Conservation (phyloP, 164 flowering plant genomes). For the Platanus orientalis region DNA sequence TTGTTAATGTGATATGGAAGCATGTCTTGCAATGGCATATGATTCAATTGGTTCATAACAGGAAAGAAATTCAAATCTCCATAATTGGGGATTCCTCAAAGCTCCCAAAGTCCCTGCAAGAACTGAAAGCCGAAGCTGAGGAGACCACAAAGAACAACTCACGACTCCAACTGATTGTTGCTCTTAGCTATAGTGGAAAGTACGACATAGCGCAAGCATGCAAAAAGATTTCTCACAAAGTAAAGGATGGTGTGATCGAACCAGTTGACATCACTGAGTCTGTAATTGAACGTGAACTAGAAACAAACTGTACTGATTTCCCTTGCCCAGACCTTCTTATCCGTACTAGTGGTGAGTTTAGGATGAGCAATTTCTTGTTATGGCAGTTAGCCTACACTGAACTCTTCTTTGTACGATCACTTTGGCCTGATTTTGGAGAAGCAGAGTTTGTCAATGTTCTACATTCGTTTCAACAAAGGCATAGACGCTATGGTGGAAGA, state of each 20-base stretch:
- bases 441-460: slow-evolving; percentile 45
- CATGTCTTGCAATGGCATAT: no score
- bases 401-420: slow-evolving; percentile 39
- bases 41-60: slow-evolving; percentile 13
- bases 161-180: slow-evolving; percentile 41
- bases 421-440: slow-evolving; percentile 69
- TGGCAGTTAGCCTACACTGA: slow-evolving; percentile 80
- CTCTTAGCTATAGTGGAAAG: slow-evolving; percentile 58
- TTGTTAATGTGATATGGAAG: no score
- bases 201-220: slow-evolving; percentile 65
- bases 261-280: slow-evolving; percentile 40
- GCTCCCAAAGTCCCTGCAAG: slow-evolving; percentile 41
- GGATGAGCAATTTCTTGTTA: slow-evolving; percentile 65
- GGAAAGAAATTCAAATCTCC: slow-evolving; percentile 42
- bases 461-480: slow-evolving; percentile 44
- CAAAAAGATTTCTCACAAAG: slow-evolving; percentile 47
- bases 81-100: slow-evolving; percentile 51
- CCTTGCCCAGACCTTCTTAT: slow-evolving; percentile 64
- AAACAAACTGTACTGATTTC: slow-evolving; percentile 46
- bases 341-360: slow-evolving; percentile 68
- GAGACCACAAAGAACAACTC: slow-evolving; percentile 43
- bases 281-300: slow-evolving; percentile 52
- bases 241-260: slow-evolving; percentile 35
- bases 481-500: slow-evolving; percentile 56
- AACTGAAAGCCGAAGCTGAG: slow-evolving; percentile 26